These are phyloP conservation scores for Starmera dryadoides DNA, from an alignment of 805 yeast genomes.

Conservation along the genomic window DNA sequence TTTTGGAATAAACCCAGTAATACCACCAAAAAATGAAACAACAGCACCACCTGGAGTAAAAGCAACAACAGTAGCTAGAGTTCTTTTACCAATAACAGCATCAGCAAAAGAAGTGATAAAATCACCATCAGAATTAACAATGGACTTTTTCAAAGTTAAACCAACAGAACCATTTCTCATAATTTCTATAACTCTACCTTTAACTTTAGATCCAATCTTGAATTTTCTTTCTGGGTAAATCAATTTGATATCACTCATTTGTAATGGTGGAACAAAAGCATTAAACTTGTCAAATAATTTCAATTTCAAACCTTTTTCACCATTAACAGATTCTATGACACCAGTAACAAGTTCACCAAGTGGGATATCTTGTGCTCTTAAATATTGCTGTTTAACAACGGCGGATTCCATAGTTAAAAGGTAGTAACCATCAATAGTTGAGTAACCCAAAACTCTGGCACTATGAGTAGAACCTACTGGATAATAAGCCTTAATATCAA, in stretches of 20 bases:
- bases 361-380: constrained; percentile 67
- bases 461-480: constrained; percentile 54
- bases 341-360: constrained; percentile 59
- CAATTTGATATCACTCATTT: constrained; percentile 78
- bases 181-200: constrained; percentile 59
- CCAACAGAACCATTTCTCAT: constrained; percentile 38
- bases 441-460: constrained; percentile 74
- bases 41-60: constrained; percentile 75
- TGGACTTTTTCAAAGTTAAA: constrained; percentile 76
- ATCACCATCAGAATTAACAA: constrained; percentile 45
- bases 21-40: constrained; percentile 72
- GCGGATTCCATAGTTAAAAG: constrained; percentile 64
- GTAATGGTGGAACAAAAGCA: constrained; percentile 67
- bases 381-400: constrained; percentile 54
- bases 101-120: constrained; percentile 38
- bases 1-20: constrained; percentile 77
- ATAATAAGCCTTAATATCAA: constrained; percentile 38
- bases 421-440: constrained; percentile 57
- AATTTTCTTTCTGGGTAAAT: constrained; percentile 89
- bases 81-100: constrained; percentile 44
- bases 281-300: constrained; percentile 59
- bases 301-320: constrained; percentile 60
- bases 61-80: constrained; percentile 68
- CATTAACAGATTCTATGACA: constrained; percentile 44
- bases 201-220: constrained; percentile 76